Conservation (phyloP, 257 asterid genomes). For the Verbascum thapsus region DNA sequence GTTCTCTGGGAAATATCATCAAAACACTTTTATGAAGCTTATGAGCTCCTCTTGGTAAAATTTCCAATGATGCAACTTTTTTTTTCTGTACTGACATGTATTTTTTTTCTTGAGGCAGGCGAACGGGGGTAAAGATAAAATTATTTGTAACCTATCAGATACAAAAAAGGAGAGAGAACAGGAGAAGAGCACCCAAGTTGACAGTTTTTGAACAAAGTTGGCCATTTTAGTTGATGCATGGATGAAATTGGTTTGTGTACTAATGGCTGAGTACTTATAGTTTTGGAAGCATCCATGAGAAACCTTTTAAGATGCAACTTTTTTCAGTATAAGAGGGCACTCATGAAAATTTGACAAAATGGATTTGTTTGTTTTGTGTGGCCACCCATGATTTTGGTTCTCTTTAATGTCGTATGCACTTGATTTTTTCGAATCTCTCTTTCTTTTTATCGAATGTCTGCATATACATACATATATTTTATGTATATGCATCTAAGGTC, state of each 20-base stretch:
- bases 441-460: constrained; percentile 1
- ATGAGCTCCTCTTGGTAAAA: too few species aligned
- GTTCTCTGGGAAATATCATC: too few species aligned
- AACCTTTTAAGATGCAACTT: constrained; percentile 33
- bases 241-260: constrained; percentile 33
- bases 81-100: constrained; percentile 13
- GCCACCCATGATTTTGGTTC: constrained; percentile 37
- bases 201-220: constrained; percentile 28
- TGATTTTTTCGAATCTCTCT: constrained; percentile 34
- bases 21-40: too few species aligned
- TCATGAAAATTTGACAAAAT: constrained; percentile 3
- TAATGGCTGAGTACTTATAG: constrained; percentile 37
- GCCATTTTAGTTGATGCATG: constrained; percentile 32
- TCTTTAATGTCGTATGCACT: constrained; percentile 25
- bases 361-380: constrained; percentile 30
- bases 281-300: constrained; percentile 36
- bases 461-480: constrained; percentile 8
- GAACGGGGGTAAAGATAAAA: constrained; percentile 39
- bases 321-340: constrained; percentile 36
- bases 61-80: neutral
- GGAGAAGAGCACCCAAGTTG: constrained; percentile 33
- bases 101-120: constrained; percentile 36
- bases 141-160: constrained; percentile 34
- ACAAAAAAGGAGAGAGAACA: constrained; percentile 23
- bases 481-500: constrained; percentile 10